Conservation (phyloP, 208 protist genomes). For the Histomonas meleagridis region DNA sequence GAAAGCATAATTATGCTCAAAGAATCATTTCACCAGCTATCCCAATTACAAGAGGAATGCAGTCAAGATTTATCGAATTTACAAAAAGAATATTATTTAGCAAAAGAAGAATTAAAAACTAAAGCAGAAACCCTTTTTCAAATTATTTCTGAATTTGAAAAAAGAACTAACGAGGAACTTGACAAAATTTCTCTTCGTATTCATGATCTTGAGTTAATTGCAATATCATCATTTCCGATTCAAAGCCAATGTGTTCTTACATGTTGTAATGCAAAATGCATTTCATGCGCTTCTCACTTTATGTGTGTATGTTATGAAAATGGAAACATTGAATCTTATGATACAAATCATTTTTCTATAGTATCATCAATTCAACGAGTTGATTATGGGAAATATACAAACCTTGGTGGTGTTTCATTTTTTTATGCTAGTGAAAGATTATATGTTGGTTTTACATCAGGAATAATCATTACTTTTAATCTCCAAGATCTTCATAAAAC, state of each 20-base stretch:
- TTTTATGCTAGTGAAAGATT: not conserved
- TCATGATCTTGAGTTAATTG: not conserved
- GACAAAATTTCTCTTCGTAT: not conserved
- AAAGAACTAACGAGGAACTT: not conserved
- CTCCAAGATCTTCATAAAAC: not conserved
- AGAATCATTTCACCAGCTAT: not conserved
- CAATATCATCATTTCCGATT: not conserved
- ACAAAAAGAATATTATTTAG: slow-evolving; percentile 27
- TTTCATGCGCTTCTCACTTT: not conserved
- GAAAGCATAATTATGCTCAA: not conserved
- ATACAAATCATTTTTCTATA: not conserved
- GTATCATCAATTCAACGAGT: not conserved
- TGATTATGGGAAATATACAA: not conserved
- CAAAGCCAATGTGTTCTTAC: not conserved
- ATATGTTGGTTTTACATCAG: not conserved
- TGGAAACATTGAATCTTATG: not conserved
- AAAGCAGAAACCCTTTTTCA: not conserved
- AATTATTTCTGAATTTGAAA: not conserved
- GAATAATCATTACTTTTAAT: not conserved
- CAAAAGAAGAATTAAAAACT: slow-evolving; percentile 12
- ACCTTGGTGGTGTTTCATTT: not conserved
- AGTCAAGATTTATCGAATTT: not conserved
- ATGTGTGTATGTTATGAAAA: not conserved
- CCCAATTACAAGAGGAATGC: slow-evolving; percentile 3
- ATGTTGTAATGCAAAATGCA: not conserved